Evolutionary conservation across 139 green algal genomes (phyloP).

Genomic region (Ettlia oleoabundans): DNA sequence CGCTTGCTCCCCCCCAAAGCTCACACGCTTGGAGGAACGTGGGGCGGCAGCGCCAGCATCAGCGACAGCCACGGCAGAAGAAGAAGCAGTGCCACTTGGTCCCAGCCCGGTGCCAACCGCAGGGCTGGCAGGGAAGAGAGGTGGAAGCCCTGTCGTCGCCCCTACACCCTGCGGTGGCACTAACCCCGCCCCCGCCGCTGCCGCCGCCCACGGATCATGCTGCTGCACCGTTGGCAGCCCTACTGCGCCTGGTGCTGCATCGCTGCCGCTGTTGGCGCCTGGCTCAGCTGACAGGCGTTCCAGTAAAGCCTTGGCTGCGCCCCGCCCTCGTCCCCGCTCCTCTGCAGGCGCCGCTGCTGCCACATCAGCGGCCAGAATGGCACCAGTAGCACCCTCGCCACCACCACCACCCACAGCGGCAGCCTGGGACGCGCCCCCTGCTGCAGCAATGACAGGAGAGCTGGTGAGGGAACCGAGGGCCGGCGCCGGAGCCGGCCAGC

Average conservation of each 20-base stretch:
- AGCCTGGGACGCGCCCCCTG: background rate
- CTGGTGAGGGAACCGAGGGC: background rate
- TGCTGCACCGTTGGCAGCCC: too few species aligned
- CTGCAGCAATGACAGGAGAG: background rate
- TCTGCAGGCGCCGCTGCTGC: background rate
- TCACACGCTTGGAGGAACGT: conserved; percentile 14
- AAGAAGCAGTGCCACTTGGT: background rate
- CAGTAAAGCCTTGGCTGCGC: conserved; percentile 27
- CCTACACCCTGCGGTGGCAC: background rate
- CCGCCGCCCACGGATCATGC: too few species aligned
- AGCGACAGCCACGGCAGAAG: background rate
- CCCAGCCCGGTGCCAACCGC: background rate
- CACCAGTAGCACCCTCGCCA: too few species aligned
- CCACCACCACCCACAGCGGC: background rate
- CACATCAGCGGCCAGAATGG: background rate
- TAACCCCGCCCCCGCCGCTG: background rate
- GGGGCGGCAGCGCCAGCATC: background rate
- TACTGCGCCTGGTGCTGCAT: background rate
- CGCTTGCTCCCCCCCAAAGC: conserved; percentile 2
- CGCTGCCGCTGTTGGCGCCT: background rate
- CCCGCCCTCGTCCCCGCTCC: conserved; percentile 23
- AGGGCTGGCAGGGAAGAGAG: background rate
- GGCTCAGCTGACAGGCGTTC: conserved; percentile 11
- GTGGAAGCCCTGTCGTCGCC: background rate
- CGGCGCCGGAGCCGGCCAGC: background rate